Percentiles rank a stretch among this genome's conserved stretches.
These are phyloP conservation scores for Glycine latifolia DNA, from an alignment of 306 rosid species.

Conservation along the genomic window DNA sequence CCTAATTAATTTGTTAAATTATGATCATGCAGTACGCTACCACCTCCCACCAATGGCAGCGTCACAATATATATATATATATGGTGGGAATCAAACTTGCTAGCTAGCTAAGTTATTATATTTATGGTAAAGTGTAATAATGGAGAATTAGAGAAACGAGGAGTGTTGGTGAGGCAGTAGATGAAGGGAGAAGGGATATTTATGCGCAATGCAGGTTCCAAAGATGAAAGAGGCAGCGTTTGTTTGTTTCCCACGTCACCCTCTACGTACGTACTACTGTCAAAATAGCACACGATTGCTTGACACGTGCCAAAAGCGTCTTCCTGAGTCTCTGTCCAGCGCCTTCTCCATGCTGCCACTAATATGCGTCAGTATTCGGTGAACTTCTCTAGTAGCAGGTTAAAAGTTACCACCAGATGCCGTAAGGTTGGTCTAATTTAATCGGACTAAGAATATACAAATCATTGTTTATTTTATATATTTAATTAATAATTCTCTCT, in stretches of 20 bases:
- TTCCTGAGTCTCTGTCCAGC: neutral
- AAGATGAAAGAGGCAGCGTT: constrained; percentile 16
- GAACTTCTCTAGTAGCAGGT: neutral
- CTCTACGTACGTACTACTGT: neutral
- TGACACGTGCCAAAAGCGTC: constrained; percentile 40
- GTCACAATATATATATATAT: neutral
- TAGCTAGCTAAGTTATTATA: too few relatives aligned
- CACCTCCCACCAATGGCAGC: neutral
- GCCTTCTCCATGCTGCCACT: neutral
- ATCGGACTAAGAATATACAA: too few relatives aligned
- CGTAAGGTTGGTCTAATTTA: too few relatives aligned
- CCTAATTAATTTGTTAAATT: too few relatives aligned
- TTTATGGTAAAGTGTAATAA: too few relatives aligned
- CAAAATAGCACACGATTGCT: neutral
- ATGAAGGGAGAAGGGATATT: neutral
- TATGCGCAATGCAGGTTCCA: constrained; percentile 3
- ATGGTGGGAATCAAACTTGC: neutral
- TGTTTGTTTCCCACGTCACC: constrained; percentile 42
- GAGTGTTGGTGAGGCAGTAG: neutral
- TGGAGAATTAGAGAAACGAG: too few relatives aligned
- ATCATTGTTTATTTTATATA: too few relatives aligned
- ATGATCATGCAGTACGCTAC: neutral
- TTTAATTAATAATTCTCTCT: too few relatives aligned
- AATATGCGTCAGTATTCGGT: neutral
- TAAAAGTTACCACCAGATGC: neutral